Evolutionary conservation across 1,284 basidiomycete species (phyloP), one percentile per base, ranked within the genome.

Genomic region (Ganoderma meredithae): DNA sequence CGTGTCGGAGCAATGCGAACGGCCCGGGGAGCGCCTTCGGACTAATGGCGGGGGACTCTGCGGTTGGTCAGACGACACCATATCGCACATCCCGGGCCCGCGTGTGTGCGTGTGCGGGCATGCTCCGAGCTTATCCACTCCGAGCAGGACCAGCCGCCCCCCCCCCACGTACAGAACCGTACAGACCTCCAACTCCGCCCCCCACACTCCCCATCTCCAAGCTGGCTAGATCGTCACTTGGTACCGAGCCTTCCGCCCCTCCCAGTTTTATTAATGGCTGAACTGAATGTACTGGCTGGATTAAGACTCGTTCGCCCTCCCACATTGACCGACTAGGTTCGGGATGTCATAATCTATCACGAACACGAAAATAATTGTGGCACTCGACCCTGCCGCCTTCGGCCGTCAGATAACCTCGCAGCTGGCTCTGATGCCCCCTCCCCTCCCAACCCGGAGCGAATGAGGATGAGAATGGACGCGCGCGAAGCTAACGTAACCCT

Each of bases 41-140:
- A 49, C 22, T 25, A 49, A 22, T 47, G 9, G 19, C n/a, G 22
- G 44, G 19, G n/a, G 44, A 13, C 41, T 17, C n/a, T 44, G 44
- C 17, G n/a, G 22, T 22, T 49, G 47, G 47, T 49, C 47, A 49
- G 19, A 47, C 44, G 44, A 47, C 44, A 44, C 43, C 1, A 10
- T 47, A n/a, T 8, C n/a, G 44, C 19, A 47, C 17, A 9, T 7
- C 36, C 9, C 36, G 36, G 36, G 36, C 44, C 44, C 44, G 44
- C 44, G 44, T 47, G 44, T 47, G 44, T 47, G 44, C 44, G 44
- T 47, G 44, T 25, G 47, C 47, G 47, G 47, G 22, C 25, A 49
- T 49, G 47, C 47, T 49, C 47, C 47, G 47, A 49, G 47, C 47
- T 22, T 49, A 49, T 49, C 47, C 47, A 49, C 10, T 10, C 47